These are phyloP conservation scores for Sherardia arvensis DNA, from an alignment of 257 asterid species.

Conservation along the genomic window DNA sequence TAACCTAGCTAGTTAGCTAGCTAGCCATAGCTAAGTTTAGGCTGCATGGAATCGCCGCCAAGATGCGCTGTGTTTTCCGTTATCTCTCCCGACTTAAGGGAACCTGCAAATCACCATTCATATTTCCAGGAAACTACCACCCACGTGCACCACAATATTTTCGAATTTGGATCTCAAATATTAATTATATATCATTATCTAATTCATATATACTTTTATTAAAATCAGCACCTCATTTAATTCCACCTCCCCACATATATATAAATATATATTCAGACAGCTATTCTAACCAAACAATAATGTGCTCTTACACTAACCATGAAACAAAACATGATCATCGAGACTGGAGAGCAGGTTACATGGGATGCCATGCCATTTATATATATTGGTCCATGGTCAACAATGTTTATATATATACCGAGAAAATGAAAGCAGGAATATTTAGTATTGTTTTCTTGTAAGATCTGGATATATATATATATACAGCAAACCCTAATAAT, in stretches of 20 bases:
- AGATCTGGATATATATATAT: constrained; percentile 4
- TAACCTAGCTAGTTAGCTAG: background rate
- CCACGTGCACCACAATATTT: constrained; percentile 32
- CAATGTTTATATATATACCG: background rate
- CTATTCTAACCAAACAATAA: background rate
- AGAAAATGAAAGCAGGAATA: background rate
- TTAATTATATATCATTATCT: background rate
- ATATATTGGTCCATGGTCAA: background rate
- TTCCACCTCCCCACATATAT: background rate
- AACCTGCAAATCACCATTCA: background rate
- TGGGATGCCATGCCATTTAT: background rate
- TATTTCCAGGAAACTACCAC: constrained; percentile 44
- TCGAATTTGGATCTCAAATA: background rate
- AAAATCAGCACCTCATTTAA: background rate
- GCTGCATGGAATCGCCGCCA: constrained; percentile 1
- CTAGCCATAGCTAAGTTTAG: background rate
- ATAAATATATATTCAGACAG: background rate
- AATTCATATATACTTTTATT: no score
- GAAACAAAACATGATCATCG: background rate
- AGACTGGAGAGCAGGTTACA: background rate
- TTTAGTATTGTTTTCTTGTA: constrained; percentile 8
- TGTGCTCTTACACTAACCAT: background rate
- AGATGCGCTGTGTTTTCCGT: constrained; percentile 1
- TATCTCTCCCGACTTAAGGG: background rate
- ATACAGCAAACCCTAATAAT: constrained; percentile 7